A percentile compares a stretch with the other conserved stretches of the same genome.
These are phyloP conservation scores for Phycomyces blakesleeanus DNA, from an alignment of 192 early-diverging fungal genomes.

Conservation along the genomic window DNA sequence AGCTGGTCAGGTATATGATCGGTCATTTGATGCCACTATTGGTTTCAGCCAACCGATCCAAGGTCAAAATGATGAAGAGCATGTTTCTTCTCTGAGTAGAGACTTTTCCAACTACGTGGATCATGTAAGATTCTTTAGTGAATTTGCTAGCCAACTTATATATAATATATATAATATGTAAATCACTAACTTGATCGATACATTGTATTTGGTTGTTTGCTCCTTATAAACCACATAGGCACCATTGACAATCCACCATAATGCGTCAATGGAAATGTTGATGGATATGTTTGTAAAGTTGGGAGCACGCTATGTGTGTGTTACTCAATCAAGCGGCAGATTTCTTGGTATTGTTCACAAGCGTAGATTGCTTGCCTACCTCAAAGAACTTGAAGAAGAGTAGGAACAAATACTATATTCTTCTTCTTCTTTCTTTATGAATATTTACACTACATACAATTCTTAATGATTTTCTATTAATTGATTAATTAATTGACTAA, in stretches of 20 bases:
- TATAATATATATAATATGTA: background rate
- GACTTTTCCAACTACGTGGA: constrained; percentile 40
- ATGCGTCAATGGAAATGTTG: constrained; percentile 81
- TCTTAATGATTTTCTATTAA: too few relatives aligned
- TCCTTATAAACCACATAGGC: too few relatives aligned
- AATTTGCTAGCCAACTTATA: too few relatives aligned
- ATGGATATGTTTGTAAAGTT: constrained; percentile 81
- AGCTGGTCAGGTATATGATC: background rate
- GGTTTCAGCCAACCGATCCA: background rate
- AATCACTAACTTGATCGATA: background rate
- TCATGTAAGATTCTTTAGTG: constrained; percentile 16
- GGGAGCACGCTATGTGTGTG: constrained; percentile 77
- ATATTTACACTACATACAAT: too few relatives aligned
- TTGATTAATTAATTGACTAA: too few relatives aligned
- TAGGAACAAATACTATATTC: too few relatives aligned
- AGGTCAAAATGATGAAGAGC: background rate
- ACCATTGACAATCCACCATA: constrained; percentile 68
- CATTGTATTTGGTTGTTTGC: background rate
- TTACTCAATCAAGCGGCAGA: constrained; percentile 63
- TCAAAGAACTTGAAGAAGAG: constrained; percentile 66
- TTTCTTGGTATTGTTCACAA: constrained; percentile 85
- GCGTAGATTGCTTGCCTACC: constrained; percentile 71
- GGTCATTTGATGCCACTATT: background rate
- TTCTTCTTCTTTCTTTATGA: too few relatives aligned
- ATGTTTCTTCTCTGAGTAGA: background rate